These are phyloP conservation scores for Cyberlindnera subsufficiens DNA, from an alignment of 805 yeast species.

Conservation along the genomic window DNA sequence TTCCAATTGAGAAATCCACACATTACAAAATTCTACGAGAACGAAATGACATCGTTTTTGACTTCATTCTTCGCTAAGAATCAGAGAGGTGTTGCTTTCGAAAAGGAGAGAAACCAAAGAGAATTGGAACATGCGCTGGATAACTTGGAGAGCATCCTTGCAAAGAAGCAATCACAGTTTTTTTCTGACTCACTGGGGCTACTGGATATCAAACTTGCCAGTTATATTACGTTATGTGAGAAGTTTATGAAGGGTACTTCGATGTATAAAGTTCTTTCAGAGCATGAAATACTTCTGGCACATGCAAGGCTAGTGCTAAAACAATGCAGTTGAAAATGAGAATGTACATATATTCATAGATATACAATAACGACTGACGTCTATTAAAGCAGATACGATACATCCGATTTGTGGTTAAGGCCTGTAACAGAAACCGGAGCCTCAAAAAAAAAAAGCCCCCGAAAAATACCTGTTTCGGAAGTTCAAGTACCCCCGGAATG, in stretches of 20 bases:
- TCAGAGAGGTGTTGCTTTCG: conserved; percentile 8
- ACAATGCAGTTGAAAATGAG: background rate
- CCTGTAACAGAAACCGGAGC: background rate
- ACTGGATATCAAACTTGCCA: conserved; percentile 27
- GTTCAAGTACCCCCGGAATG: conserved; percentile 10
- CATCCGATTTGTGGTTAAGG: too few species aligned
- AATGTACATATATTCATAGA: background rate
- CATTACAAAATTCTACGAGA: conserved; percentile 14
- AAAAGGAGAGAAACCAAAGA: conserved; percentile 14
- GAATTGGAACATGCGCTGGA: conserved; percentile 20
- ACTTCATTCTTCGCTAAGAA: conserved; percentile 5
- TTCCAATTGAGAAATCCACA: conserved; percentile 33
- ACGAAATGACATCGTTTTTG: conserved; percentile 1
- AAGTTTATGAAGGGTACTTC: conserved; percentile 13
- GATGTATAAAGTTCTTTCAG: conserved; percentile 3
- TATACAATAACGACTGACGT: background rate
- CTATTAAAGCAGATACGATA: too few species aligned
- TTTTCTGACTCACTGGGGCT: conserved; percentile 19
- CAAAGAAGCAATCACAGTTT: conserved; percentile 10
- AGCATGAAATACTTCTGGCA: conserved; percentile 7
- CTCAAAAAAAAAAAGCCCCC: background rate
- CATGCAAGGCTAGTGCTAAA: conserved; percentile 15
- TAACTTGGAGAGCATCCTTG: conserved; percentile 21
- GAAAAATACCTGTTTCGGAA: background rate
- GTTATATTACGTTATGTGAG: conserved; percentile 24